These are phyloP conservation scores for Meira nashicola DNA, from an alignment of 1,284 basidiomycete genomes.

Conservation along the genomic window DNA sequence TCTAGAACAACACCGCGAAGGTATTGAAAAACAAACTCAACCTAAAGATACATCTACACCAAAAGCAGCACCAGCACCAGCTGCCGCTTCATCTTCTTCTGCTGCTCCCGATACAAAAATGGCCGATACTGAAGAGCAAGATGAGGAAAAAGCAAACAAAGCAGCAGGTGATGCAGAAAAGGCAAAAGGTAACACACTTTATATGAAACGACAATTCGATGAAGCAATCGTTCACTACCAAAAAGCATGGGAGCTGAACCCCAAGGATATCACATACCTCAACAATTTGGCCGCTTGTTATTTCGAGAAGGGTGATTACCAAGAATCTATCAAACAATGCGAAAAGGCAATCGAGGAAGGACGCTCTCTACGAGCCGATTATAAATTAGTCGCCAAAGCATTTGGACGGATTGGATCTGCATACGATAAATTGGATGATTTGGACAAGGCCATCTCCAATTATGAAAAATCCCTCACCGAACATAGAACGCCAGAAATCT, in stretches of 20 bases:
- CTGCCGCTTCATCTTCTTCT: neutral
- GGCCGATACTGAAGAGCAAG: conserved; percentile 40
- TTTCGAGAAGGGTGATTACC: conserved; percentile 86
- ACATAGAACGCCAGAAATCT: conserved; percentile 88
- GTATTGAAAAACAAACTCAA: conserved; percentile 46
- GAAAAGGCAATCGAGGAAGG: conserved; percentile 94
- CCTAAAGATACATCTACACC: too few relatives aligned
- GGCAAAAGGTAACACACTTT: conserved; percentile 69
- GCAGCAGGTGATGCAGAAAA: conserved; percentile 47
- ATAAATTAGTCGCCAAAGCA: conserved; percentile 65
- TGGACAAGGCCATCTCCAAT: conserved; percentile 61
- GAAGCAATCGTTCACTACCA: conserved; percentile 54
- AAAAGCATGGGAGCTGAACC: conserved; percentile 84
- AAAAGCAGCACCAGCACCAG: neutral
- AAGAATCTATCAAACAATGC: conserved; percentile 83
- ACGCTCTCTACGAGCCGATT: conserved; percentile 61
- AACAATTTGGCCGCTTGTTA: conserved; percentile 67
- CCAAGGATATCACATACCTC: conserved; percentile 84
- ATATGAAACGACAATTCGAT: conserved; percentile 69
- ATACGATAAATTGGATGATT: conserved; percentile 76
- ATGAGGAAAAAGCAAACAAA: conserved; percentile 46
- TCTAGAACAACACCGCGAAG: conserved; percentile 43
- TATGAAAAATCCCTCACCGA: conserved; percentile 71
- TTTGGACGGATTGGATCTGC: conserved; percentile 83
- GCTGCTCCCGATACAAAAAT: conserved; percentile 54